Evolutionary conservation across 2,329 filamentous ascomycete genomes (phyloP).

Genomic region (Lasiodiplodia sp.): DNA sequence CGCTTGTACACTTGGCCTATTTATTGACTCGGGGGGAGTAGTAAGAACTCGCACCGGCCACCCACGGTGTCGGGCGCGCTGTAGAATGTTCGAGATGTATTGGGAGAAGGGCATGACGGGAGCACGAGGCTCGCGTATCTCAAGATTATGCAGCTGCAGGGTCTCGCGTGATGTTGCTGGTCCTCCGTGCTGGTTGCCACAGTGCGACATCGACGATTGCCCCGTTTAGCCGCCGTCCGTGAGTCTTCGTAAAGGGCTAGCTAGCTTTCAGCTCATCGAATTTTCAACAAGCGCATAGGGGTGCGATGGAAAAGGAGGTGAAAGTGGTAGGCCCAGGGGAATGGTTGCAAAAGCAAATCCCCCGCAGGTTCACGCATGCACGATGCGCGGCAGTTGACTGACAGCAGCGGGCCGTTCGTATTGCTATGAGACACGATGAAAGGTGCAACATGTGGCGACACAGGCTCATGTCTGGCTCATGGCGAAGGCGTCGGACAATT

Average conservation of each 20-base stretch:
- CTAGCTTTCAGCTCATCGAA: not conserved
- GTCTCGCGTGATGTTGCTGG: not conserved
- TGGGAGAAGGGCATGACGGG: not conserved
- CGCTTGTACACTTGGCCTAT: not conserved
- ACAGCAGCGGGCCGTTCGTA: slow-evolving; percentile 11
- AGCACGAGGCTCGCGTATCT: slow-evolving; percentile 1
- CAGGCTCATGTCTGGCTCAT: not conserved
- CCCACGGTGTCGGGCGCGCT: too few relatives aligned
- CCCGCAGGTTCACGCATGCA: not conserved
- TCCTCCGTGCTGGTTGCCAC: not conserved
- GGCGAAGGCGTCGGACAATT: not conserved
- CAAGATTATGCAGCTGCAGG: not conserved
- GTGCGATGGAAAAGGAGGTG: not conserved
- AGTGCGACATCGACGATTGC: not conserved
- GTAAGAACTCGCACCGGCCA: not conserved
- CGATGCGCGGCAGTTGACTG: not conserved
- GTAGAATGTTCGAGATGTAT: not conserved
- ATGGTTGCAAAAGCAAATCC: not conserved
- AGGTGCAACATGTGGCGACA: not conserved
- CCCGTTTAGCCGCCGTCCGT: not conserved
- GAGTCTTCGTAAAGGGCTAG: not conserved
- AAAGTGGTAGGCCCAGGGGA: not conserved
- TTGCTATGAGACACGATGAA: not conserved
- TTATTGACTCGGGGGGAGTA: not conserved
- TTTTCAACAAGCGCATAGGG: not conserved